A percentile compares a stretch with the other conserved stretches of the same genome.
These are phyloP conservation scores for Discostella stelligera DNA, from an alignment of 352 stramenopile genomes.

Conservation along the genomic window DNA sequence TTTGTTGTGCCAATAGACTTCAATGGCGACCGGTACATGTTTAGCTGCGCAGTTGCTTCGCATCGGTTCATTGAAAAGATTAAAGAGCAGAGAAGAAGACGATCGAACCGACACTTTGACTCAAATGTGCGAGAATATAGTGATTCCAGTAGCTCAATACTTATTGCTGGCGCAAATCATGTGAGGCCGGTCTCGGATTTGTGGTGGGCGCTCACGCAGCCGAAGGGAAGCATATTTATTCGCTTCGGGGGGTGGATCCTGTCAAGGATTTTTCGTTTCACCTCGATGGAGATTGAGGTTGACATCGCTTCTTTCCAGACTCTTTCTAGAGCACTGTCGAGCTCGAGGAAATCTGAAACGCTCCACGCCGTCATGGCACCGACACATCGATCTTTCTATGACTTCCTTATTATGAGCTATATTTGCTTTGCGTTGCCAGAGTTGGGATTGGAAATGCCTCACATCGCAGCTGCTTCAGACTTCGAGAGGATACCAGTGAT, in stretches of 20 bases:
- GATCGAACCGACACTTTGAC: neutral
- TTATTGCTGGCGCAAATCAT: constrained; percentile 59
- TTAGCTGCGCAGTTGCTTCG: constrained; percentile 70
- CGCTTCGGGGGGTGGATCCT: constrained; percentile 71
- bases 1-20: constrained; percentile 63
- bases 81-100: constrained; percentile 27
- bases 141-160: constrained; percentile 23
- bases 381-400: constrained; percentile 84
- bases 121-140: constrained; percentile 39
- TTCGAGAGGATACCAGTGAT: constrained; percentile 76
- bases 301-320: constrained; percentile 72
- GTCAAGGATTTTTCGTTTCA: constrained; percentile 69
- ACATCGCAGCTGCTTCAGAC: constrained; percentile 75
- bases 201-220: constrained; percentile 76
- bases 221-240: constrained; percentile 61
- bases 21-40: constrained; percentile 79
- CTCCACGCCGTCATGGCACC: constrained; percentile 74
- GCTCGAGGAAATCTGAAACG: constrained; percentile 7
- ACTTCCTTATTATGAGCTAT: constrained; percentile 84
- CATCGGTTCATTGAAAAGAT: constrained; percentile 65
- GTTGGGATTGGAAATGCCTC: constrained; percentile 70
- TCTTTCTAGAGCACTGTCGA: constrained; percentile 29
- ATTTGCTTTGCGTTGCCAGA: constrained; percentile 79
- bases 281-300: constrained; percentile 69
- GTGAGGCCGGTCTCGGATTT: constrained; percentile 48